Conservation (phyloP, 1,284 basidiomycete species). For the Melampsora larici-populina region DNA sequence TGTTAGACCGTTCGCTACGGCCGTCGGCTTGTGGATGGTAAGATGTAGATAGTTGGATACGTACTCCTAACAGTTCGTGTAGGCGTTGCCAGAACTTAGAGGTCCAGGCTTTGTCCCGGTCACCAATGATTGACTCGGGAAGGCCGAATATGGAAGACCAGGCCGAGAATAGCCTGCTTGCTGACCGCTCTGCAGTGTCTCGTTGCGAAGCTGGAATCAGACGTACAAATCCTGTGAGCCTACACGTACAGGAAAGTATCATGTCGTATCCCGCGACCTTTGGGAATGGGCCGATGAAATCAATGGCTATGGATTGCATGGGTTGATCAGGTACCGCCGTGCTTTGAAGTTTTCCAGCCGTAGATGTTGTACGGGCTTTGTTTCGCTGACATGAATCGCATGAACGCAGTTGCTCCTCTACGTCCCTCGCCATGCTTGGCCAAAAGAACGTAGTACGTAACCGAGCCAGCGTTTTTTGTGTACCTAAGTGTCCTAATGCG, state of each 20-base stretch:
- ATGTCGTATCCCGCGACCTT: too few relatives aligned
- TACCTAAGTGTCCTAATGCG: not conserved
- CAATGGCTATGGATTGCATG: not conserved
- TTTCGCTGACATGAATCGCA: not conserved
- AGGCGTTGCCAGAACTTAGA: slow-evolving; percentile 49
- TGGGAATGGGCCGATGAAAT: too few relatives aligned
- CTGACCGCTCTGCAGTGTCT: too few relatives aligned
- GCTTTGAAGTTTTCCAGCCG: slow-evolving; percentile 9
- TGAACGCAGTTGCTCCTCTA: too few relatives aligned
- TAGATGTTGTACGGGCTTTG: not conserved
- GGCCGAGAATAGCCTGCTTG: too few relatives aligned
- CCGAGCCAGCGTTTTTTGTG: not conserved
- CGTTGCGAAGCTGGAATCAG: too few relatives aligned
- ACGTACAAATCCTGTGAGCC: too few relatives aligned
- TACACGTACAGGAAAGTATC: too few relatives aligned
- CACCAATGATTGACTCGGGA: not conserved
- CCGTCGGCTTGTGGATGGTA: slow-evolving; percentile 51
- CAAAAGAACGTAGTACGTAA: not conserved
- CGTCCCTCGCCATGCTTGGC: too few relatives aligned
- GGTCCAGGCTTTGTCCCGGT: not conserved
- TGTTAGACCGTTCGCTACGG: slow-evolving; percentile 53
- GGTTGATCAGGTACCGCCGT: too few relatives aligned
- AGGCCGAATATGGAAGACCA: too few relatives aligned
- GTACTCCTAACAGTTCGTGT: slow-evolving; percentile 46
- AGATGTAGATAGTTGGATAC: slow-evolving; percentile 42